Evolutionary conservation across 345 rosid species (phyloP).

Genomic region (Eucalyptus fibrosa): DNA sequence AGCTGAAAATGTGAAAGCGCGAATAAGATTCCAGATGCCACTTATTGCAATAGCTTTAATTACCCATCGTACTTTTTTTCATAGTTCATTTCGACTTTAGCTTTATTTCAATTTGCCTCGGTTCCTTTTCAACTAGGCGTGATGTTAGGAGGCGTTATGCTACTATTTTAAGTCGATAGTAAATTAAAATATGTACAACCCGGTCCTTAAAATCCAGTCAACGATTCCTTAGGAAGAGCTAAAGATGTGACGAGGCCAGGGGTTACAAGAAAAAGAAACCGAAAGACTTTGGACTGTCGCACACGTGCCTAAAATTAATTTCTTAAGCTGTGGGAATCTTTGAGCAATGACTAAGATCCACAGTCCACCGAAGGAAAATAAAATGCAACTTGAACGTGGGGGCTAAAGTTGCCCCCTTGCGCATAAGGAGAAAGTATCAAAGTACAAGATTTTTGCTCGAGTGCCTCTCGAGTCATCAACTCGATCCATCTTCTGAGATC

Average conservation of each 20-base stretch:
- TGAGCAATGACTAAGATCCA: neutral
- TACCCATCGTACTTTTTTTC: neutral
- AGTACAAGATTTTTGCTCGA: neutral
- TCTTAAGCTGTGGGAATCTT: neutral
- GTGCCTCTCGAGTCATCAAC: neutral
- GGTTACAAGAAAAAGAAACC: neutral
- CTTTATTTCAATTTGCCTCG: neutral
- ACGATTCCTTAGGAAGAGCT: neutral
- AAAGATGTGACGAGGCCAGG: neutral
- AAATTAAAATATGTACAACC: neutral
- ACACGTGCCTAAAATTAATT: neutral
- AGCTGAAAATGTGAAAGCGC: neutral
- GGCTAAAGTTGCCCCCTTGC: neutral
- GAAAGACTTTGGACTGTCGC: neutral
- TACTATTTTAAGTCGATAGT: neutral
- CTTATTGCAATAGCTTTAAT: neutral
- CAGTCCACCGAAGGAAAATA: neutral
- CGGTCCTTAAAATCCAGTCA: neutral
- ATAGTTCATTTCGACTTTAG: neutral
- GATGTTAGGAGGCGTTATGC: neutral
- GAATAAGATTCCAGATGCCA: neutral
- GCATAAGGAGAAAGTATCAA: neutral
- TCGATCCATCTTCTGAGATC: neutral
- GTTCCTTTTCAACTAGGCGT: neutral
- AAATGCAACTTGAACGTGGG: neutral